Percentiles rank a stretch among this genome's conserved stretches.
These are phyloP conservation scores for Eucalyptus polyanthemos DNA, from an alignment of 345 rosid genomes.

Conservation along the genomic window DNA sequence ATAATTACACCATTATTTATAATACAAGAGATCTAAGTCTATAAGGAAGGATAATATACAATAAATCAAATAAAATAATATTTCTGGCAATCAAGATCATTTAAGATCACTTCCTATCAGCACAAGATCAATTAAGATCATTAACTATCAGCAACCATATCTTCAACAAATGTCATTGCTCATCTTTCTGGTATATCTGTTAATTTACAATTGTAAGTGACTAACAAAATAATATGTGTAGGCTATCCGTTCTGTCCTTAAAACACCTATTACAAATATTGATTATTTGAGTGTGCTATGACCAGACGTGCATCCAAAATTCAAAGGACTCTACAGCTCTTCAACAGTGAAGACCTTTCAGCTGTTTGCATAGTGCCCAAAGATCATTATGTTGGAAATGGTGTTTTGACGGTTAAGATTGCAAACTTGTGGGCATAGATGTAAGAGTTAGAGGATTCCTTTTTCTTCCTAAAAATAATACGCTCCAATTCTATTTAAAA, in stretches of 20 bases:
- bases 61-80: too few species aligned
- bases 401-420: neutral
- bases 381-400: neutral
- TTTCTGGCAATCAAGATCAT: too few species aligned
- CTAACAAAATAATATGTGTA: neutral
- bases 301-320: constrained; percentile 69
- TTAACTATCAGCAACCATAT: too few species aligned
- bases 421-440: neutral
- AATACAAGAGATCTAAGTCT: too few species aligned
- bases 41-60: too few species aligned
- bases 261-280: constrained; percentile 29
- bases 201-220: neutral
- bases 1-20: too few species aligned
- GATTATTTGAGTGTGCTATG: constrained; percentile 56
- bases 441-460: neutral
- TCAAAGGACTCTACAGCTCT: constrained; percentile 69
- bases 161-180: neutral
- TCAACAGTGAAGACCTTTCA: constrained; percentile 28
- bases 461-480: neutral
- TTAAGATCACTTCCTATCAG: too few species aligned
- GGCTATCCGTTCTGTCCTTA: constrained; percentile 63
- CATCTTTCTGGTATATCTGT: neutral
- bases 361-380: neutral
- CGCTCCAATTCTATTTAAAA: neutral
- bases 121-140: too few species aligned